Evolutionary conservation across 2,329 filamentous ascomycete genomes (phyloP), one percentile per base, ranked within the genome.

Genomic region (Cylindrodendrum hubeiense): DNA sequence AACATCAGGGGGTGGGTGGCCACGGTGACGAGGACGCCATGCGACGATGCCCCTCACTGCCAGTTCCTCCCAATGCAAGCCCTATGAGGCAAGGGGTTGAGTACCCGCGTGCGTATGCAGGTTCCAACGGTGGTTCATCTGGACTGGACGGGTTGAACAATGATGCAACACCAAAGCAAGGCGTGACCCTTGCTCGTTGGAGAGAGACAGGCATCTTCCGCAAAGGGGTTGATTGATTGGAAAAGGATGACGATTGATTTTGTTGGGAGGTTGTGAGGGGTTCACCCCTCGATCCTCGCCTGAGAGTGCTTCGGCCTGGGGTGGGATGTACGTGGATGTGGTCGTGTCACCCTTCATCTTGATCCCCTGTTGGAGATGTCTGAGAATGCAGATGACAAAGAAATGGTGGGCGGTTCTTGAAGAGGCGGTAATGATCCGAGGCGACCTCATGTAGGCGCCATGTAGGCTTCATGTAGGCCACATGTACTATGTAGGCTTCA

Each of bases 71-170:
- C 43, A 52, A 65, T 63, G 61, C 63, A 69, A 68, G 67, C 58
- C 63, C 65, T 61, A 65, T 43, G 60, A 53, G 67, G 63, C 61
- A 68, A 49, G 53, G 49, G 39, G 61, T 28, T 30, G 52, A 47
- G 63, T 49, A 56, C 37, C 53, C 65, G 46, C 55, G 67, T 68
- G 50, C 58, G 63, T 61, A 74, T 73, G 71, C 70, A 72, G 62
- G 66, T 71, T 34, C 60, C 47, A 65, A 66, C 61, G 24, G 41
- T 21, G 37, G 15, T 37, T 50, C 41, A 47, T 53, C 26, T 28
- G 22, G 56, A 60, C 28, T 34, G 47, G 47, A 21, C 19, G n/a
- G 21, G 33, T 50, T 50, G n/a, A 17, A 33, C 30, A n/a, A 15
- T 33, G 47, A 50, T 30, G 28, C 47, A 50, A 50, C 28, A 50